Conservation (phyloP, 2,329 filamentous ascomycete genomes). For the Fusarium transvaalense region DNA sequence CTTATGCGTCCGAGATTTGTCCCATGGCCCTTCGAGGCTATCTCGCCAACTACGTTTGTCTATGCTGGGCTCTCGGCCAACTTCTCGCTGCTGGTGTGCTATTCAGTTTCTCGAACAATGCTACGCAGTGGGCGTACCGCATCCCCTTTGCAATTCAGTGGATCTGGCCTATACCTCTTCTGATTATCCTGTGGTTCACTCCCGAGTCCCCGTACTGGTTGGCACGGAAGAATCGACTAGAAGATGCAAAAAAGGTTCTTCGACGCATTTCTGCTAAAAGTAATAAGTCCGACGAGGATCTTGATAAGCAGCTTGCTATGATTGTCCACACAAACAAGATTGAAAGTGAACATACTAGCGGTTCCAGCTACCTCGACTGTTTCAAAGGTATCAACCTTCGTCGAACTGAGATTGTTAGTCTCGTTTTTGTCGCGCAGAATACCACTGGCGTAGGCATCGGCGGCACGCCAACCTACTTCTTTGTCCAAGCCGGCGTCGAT, state of each 20-base stretch:
- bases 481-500: conserved; percentile 58
- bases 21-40: conserved; percentile 57
- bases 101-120: conserved; percentile 20
- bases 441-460: conserved; percentile 56
- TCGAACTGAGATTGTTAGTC: conserved; percentile 60
- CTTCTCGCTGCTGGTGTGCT: conserved; percentile 54
- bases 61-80: conserved; percentile 59
- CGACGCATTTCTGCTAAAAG: conserved; percentile 52
- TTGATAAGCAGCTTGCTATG: conserved; percentile 65
- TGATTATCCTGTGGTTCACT: conserved; percentile 47
- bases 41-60: conserved; percentile 58
- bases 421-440: conserved; percentile 59
- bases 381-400: conserved; percentile 62
- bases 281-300: conserved; percentile 55
- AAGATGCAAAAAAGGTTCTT: conserved; percentile 48
- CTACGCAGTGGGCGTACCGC: conserved; percentile 53
- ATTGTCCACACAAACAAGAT: conserved; percentile 71
- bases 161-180: conserved; percentile 51
- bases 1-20: conserved; percentile 60
- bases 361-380: conserved; percentile 59
- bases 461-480: conserved; percentile 62
- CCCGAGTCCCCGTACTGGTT: conserved; percentile 55
- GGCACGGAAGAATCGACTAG: conserved; percentile 45
- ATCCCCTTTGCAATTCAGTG: conserved; percentile 56
- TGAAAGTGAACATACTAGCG: conserved; percentile 56